Evolutionary conservation across 2,329 filamentous ascomycete species (phyloP).

Genomic region (Clathrospora elynae): DNA sequence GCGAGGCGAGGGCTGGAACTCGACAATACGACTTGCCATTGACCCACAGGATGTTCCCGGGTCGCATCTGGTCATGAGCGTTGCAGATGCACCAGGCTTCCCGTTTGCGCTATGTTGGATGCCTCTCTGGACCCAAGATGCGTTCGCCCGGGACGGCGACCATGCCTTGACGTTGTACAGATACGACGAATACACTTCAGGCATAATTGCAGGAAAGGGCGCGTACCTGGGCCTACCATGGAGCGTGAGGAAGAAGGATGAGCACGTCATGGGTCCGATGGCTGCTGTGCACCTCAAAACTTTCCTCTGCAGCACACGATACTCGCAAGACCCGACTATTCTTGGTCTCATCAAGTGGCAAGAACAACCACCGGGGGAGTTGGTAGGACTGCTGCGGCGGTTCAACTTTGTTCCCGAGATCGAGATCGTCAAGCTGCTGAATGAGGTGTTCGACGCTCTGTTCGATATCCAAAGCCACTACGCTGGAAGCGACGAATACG

Average conservation of each 20-base stretch:
- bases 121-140: slow-evolving; percentile 89
- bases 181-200: slow-evolving; percentile 87
- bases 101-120: slow-evolving; percentile 93
- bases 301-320: slow-evolving; percentile 90
- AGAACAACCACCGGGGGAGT: slow-evolving; percentile 71
- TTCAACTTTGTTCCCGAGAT: slow-evolving; percentile 95
- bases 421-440: slow-evolving; percentile 92
- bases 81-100: slow-evolving; percentile 83
- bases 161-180: slow-evolving; percentile 85
- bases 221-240: slow-evolving; percentile 87
- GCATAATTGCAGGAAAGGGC: slow-evolving; percentile 72
- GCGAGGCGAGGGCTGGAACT: slow-evolving; percentile 81
- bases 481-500: slow-evolving; percentile 87
- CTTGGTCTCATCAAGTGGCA: slow-evolving; percentile 87
- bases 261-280: slow-evolving; percentile 74
- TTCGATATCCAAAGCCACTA: slow-evolving; percentile 92
- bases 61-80: slow-evolving; percentile 85
- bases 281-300: slow-evolving; percentile 80
- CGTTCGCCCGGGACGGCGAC: slow-evolving; percentile 83
- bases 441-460: slow-evolving; percentile 85
- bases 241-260: slow-evolving; percentile 75
- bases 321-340: slow-evolving; percentile 88
- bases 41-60: slow-evolving; percentile 78
- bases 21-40: slow-evolving; percentile 82
- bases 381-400: slow-evolving; percentile 76